These are phyloP conservation scores for Biancaea sappan DNA, from an alignment of 306 rosid species.

Conservation along the genomic window DNA sequence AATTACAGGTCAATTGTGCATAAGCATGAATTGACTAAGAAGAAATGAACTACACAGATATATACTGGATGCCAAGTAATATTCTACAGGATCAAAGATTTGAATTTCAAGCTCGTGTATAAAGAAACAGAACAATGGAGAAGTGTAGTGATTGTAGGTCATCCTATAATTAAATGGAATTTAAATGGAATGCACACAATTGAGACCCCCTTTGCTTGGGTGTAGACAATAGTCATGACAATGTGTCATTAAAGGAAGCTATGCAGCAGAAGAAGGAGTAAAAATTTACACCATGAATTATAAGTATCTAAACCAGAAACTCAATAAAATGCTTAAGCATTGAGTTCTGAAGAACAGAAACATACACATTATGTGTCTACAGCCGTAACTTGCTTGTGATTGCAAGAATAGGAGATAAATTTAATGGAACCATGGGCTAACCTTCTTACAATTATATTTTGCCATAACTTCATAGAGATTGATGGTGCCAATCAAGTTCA, in stretches of 20 bases:
- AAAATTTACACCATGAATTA: not conserved
- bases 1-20: not conserved
- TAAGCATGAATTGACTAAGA: not conserved
- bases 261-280: not conserved
- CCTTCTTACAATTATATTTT: slow-evolving; percentile 82
- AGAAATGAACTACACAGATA: not conserved
- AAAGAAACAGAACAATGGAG: not conserved
- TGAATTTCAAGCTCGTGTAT: not conserved
- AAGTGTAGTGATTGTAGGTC: not conserved
- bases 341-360: not conserved
- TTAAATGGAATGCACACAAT: not conserved
- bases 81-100: not conserved
- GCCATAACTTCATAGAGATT: slow-evolving; percentile 85
- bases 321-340: not conserved
- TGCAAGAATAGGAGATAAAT: not conserved
- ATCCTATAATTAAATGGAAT: not conserved
- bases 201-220: not conserved
- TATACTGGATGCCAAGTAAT: not conserved
- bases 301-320: not conserved
- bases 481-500: slow-evolving; percentile 77
- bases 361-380: not conserved
- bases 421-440: not conserved
- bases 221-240: not conserved
- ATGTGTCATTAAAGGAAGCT: not conserved
- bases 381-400: not conserved